These are phyloP conservation scores for Erythrophleum ivorense DNA, from an alignment of 331 rosid genomes.

Conservation along the genomic window DNA sequence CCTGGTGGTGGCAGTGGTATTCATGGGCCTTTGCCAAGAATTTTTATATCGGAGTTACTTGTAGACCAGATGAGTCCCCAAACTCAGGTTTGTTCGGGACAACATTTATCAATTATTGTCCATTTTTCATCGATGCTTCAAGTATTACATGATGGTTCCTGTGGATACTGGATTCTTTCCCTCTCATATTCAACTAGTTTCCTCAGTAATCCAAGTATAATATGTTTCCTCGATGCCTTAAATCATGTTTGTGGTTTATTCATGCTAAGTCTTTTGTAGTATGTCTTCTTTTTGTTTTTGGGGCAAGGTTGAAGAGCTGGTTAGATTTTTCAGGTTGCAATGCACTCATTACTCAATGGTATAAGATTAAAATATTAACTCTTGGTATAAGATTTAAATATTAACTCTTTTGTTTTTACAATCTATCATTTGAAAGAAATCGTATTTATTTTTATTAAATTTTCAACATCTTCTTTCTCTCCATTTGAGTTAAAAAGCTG, in stretches of 20 bases:
- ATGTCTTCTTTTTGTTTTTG: background rate
- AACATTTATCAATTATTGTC: constrained; percentile 1
- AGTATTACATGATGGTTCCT: constrained; percentile 12
- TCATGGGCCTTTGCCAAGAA: constrained; percentile 84
- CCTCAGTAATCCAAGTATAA: constrained; percentile 17
- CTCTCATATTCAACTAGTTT: constrained; percentile 17
- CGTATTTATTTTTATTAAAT: constrained; percentile 16
- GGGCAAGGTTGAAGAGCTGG: constrained; percentile 9
- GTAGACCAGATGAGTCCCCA: constrained; percentile 86
- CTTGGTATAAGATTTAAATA: background rate
- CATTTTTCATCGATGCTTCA: constrained; percentile 17
- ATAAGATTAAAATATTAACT: background rate
- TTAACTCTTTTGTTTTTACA: background rate
- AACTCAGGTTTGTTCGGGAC: constrained; percentile 71
- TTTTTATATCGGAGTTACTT: constrained; percentile 89
- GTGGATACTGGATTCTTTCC: background rate
- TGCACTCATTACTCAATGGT: background rate
- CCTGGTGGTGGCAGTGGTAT: constrained; percentile 58
- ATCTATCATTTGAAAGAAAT: background rate
- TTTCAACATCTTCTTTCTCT: background rate
- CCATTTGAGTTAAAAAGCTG: background rate
- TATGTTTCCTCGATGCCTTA: background rate
- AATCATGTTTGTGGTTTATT: constrained; percentile 2
- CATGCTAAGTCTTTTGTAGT: background rate
- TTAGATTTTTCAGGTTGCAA: constrained; percentile 13